Evolutionary conservation across 2,329 filamentous ascomycete genomes (phyloP).

Genomic region (Botrytis pseudocinerea): DNA sequence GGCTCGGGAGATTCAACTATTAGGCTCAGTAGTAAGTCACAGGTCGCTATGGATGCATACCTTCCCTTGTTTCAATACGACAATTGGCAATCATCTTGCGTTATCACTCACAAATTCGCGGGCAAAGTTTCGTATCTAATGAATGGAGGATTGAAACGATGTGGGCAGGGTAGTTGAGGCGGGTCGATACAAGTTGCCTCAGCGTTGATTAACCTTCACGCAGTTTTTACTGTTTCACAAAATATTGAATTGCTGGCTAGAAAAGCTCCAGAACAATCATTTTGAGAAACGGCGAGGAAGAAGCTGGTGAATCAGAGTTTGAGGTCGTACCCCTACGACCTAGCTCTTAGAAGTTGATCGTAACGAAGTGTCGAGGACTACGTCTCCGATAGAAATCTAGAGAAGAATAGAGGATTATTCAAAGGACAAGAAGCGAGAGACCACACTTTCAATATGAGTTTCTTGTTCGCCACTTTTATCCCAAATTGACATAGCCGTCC

Average conservation of each 20-base stretch:
- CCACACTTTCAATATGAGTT: neutral
- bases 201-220: neutral
- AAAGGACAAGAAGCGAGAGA: neutral
- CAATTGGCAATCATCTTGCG: neutral
- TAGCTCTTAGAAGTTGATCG: neutral
- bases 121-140: neutral
- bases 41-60: neutral
- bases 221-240: neutral
- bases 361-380: neutral
- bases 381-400: neutral
- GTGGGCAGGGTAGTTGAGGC: neutral
- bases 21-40: neutral
- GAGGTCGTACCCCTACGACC: neutral
- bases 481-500: neutral
- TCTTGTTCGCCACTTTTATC: neutral
- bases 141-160: neutral
- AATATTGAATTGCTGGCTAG: neutral
- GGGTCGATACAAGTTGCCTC: neutral
- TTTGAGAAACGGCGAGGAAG: too few relatives aligned
- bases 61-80: neutral
- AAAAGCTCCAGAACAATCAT: neutral
- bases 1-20: neutral
- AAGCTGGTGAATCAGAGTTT: neutral
- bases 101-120: neutral
- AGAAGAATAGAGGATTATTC: neutral